phyloP scores from a whole-genome alignment of 495 filamentous ascomycete genomes.

The Margaritispora aquatica region DNA sequence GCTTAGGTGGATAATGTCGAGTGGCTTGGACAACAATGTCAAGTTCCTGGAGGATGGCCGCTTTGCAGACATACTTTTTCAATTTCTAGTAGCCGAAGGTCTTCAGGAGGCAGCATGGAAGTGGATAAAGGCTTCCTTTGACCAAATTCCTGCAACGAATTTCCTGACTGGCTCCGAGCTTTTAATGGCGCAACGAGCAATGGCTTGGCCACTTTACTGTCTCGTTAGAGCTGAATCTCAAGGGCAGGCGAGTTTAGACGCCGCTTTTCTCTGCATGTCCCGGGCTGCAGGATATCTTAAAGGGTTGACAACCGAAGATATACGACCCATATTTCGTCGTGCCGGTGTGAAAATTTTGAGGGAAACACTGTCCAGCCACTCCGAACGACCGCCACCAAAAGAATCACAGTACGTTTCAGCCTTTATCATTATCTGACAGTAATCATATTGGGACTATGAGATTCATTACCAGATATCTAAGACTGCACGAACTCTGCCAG shows the following conservation, averaged over 20 bases:
- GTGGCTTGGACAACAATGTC: constrained; percentile 16
- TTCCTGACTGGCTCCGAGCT: background rate
- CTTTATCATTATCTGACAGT: background rate
- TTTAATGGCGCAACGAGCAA: background rate
- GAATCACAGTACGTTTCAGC: background rate
- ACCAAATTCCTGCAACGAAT: background rate
- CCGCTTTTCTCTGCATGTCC: constrained; percentile 10
- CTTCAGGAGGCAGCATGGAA: constrained; percentile 22
- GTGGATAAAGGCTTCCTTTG: constrained; percentile 24
- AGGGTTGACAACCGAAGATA: background rate
- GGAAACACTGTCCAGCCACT: background rate
- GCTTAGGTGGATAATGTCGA: constrained; percentile 34
- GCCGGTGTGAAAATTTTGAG: background rate
- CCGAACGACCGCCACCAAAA: background rate
- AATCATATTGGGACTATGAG: too few species aligned
- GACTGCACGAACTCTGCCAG: too few species aligned
- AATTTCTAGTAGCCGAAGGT: constrained; percentile 32
- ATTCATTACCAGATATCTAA: too few species aligned
- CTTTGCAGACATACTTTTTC: constrained; percentile 23
- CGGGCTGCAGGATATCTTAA: background rate
- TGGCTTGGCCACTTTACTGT: constrained; percentile 4
- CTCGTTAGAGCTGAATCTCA: constrained; percentile 11
- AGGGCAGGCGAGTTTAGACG: background rate
- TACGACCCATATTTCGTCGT: background rate
- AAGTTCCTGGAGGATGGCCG: constrained; percentile 16